phyloP scores from a whole-genome alignment of 805 yeast species.

The Ogataea philodendri region DNA sequence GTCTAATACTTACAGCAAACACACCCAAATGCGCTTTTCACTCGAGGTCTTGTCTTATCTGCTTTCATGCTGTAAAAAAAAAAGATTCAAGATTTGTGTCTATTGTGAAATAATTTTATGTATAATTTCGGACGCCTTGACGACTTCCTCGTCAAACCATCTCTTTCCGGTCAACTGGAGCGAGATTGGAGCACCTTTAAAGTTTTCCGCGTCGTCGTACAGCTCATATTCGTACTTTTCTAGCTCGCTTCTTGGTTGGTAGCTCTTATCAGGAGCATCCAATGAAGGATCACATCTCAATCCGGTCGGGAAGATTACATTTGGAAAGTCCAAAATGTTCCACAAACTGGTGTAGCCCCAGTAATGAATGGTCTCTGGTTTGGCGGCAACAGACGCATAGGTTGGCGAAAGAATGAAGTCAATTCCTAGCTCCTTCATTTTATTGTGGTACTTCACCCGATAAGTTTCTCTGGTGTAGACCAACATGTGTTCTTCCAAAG shows the following conservation, averaged over 20 bases:
- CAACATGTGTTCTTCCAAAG: slow-evolving; percentile 42
- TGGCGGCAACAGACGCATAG: slow-evolving; percentile 64
- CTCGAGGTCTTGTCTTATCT: neutral
- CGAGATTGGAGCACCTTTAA: slow-evolving; percentile 46
- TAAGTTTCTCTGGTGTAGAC: neutral
- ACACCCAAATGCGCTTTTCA: slow-evolving; percentile 23
- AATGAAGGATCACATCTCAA: slow-evolving; percentile 42
- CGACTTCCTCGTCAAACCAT: slow-evolving; percentile 48
- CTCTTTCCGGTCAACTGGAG: slow-evolving; percentile 51
- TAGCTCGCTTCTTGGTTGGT: slow-evolving; percentile 22
- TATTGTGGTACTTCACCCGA: neutral
- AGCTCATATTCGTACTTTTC: slow-evolving; percentile 34
- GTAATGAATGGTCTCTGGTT: slow-evolving; percentile 54
- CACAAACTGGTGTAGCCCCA: slow-evolving; percentile 75
- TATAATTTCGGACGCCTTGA: slow-evolving; percentile 43
- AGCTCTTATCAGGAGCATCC: slow-evolving; percentile 21
- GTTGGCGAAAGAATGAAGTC: slow-evolving; percentile 65
- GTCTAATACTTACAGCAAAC: slow-evolving; percentile 25
- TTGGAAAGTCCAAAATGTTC: slow-evolving; percentile 67
- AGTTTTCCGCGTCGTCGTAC: slow-evolving; percentile 36
- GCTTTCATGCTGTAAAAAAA: neutral
- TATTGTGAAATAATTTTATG: slow-evolving; percentile 26
- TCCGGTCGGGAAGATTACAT: slow-evolving; percentile 58
- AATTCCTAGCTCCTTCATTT: slow-evolving; percentile 23
- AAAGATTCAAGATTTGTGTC: no score